Conservation (phyloP, 768 basidiomycete species). For the Mrakia gelida region DNA sequence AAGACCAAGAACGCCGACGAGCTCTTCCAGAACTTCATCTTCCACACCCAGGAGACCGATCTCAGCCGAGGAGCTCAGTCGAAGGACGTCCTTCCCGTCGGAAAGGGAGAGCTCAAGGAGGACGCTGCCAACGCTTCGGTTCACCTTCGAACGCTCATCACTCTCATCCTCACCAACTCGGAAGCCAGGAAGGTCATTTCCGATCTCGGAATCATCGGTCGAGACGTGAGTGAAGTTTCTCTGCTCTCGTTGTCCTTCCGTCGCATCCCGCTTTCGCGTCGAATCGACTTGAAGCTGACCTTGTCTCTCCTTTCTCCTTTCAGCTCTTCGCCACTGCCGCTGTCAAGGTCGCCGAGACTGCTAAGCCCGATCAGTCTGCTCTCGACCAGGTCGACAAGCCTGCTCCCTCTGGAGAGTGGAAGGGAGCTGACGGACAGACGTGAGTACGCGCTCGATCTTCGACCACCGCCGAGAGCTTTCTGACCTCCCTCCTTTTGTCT, state of each 20-base stretch:
- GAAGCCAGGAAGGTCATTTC: conserved; percentile 81
- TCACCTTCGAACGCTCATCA: conserved; percentile 81
- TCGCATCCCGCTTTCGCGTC: too few relatives aligned
- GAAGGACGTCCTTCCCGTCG: conserved; percentile 43
- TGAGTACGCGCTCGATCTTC: neutral
- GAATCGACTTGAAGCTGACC: neutral
- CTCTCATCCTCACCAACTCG: conserved; percentile 84
- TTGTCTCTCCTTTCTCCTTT: conserved; percentile 43
- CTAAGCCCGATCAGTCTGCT: conserved; percentile 64
- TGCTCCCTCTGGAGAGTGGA: conserved; percentile 64
- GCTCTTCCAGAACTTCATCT: conserved; percentile 84
- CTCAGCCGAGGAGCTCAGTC: conserved; percentile 45
- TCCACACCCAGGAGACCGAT: conserved; percentile 49
- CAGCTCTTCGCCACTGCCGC: conserved; percentile 76
- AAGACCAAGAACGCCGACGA: conserved; percentile 81
- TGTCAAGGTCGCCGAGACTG: conserved; percentile 60
- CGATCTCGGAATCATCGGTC: conserved; percentile 63
- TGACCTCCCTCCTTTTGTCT: neutral
- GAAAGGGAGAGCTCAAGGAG: conserved; percentile 51
- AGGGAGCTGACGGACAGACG: conserved; percentile 33
- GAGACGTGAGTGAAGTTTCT: conserved; percentile 22
- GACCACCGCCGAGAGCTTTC: too few relatives aligned
- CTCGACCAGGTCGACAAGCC: conserved; percentile 57
- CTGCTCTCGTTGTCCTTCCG: too few relatives aligned
- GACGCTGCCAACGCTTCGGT: conserved; percentile 55